phyloP scores from a whole-genome alignment of 371 early-diverging fungal genomes.

The Syncephalastrum contaminatum region DNA sequence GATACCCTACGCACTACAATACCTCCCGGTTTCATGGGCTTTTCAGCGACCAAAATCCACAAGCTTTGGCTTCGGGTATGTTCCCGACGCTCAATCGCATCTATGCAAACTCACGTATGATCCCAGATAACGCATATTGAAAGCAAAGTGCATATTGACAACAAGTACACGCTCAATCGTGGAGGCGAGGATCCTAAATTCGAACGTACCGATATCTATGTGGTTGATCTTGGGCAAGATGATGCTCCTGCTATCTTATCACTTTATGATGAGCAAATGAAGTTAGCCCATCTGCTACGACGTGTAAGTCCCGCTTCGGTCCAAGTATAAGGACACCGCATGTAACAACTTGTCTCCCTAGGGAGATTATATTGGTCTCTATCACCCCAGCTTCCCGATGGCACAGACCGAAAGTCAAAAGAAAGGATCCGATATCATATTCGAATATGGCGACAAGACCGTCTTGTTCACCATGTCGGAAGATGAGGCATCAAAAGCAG shows the following conservation, averaged over 20 bases:
- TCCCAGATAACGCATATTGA: slow-evolving; percentile 34
- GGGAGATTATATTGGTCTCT: slow-evolving; percentile 42
- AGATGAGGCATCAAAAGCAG: slow-evolving; percentile 35
- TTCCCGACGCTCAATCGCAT: not conserved
- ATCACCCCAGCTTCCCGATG: slow-evolving; percentile 18
- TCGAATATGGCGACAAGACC: slow-evolving; percentile 30
- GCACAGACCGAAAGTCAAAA: slow-evolving; percentile 21
- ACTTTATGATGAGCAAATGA: slow-evolving; percentile 32
- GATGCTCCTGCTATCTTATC: slow-evolving; percentile 26
- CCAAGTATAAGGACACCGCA: not conserved
- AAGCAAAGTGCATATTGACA: slow-evolving; percentile 15
- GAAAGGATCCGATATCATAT: slow-evolving; percentile 22
- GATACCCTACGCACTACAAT: slow-evolving; percentile 13
- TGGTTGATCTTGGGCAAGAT: slow-evolving; percentile 35
- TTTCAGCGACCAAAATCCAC: not conserved
- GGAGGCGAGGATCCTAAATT: slow-evolving; percentile 12
- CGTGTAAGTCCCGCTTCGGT: slow-evolving; percentile 13
- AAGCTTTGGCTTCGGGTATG: slow-evolving; percentile 37
- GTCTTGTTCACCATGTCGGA: slow-evolving; percentile 44
- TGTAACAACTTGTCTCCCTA: not conserved
- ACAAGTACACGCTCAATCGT: slow-evolving; percentile 2
- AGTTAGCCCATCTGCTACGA: slow-evolving; percentile 22
- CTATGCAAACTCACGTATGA: not conserved
- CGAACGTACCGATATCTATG: slow-evolving; percentile 25
- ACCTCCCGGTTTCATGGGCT: slow-evolving; percentile 3